Base-by-base conservation (phyloP, 441 rosid species). In the Populus hybrid region DNA sequence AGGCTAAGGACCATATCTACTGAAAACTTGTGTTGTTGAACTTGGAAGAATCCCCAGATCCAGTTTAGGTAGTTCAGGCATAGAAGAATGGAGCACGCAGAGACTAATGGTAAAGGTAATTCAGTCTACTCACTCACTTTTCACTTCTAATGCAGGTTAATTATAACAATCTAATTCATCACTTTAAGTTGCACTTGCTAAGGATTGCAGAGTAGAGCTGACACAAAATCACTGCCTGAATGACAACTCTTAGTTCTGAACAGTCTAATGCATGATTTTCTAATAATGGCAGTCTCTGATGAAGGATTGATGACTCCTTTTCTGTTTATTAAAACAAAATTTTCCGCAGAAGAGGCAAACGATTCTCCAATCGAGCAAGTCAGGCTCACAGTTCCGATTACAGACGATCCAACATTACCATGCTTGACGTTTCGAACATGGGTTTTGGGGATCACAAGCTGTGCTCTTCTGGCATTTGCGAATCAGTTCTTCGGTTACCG, bases 331-430 rank as follows among this genome's bases (percentile, higher is more conserved):
- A 18, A 53, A 53, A 53, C 61, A 53, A 5, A 53, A 53, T 1
- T 53, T 53, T 53, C 61, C 10, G 84, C 61, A 24, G 90, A 85
- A 72, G 95, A 88, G 67, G 86, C 70, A 71, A 82, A 93, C 42
- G 97, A 93, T 73, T 86, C 73, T 77, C 99, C 98, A 2, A 90
- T 95, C 1, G 98, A 95, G 81, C 84, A 93, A 86, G 96, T 95
- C 10, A 83, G 91, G 82, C 83, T 93, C 42, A 95, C 32, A 30
- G 32, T 30, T 30, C 32, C 32, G 32, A 4, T 30, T 30, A 30
- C 32, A 30, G 32, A 30, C 96, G 90, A 89, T 78, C 89, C 87
- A 6, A 75, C 86, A 23, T 21, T 84, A 24, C 88, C 92, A 50
- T 85, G 87, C 82, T 68, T 89, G 77, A 87, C 90, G 6, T 68